phyloP scores from a whole-genome alignment of 805 yeast species.

The Monosporozyma unispora region DNA sequence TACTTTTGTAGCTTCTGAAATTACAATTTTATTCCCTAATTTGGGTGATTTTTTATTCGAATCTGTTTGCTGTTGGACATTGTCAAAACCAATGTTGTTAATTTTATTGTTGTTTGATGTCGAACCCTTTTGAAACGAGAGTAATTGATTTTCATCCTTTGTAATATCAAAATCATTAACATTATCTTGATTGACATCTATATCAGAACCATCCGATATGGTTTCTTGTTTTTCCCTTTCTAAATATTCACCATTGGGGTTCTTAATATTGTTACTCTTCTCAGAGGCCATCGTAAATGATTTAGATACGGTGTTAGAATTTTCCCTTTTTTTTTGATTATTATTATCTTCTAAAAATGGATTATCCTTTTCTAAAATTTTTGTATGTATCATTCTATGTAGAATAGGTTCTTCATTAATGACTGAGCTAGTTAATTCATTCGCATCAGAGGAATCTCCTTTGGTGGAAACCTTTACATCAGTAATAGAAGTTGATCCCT shows the following conservation, averaged over 20 bases:
- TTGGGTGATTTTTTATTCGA: background rate
- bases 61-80: background rate
- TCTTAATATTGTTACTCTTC: constrained; percentile 6
- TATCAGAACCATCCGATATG: background rate
- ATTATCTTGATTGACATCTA: background rate
- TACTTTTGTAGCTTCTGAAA: constrained; percentile 25
- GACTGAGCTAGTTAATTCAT: background rate
- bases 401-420: background rate
- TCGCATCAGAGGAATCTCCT: no score
- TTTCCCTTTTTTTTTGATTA: background rate
- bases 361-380: constrained; percentile 22
- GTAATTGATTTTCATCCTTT: background rate
- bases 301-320: background rate
- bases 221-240: constrained; percentile 2
- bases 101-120: background rate
- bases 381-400: constrained; percentile 18
- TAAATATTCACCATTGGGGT: constrained; percentile 11
- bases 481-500: background rate
- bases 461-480: background rate
- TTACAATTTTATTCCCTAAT: constrained; percentile 12
- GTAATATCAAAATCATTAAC: background rate
- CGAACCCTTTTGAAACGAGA: background rate
- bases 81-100: background rate
- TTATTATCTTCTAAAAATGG: constrained; percentile 18
- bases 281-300: background rate